A percentile compares a stretch with the other conserved stretches of the same genome.
These are phyloP conservation scores for Bondarzewia mesenterica DNA, from an alignment of 1,284 basidiomycete genomes.

Conservation along the genomic window DNA sequence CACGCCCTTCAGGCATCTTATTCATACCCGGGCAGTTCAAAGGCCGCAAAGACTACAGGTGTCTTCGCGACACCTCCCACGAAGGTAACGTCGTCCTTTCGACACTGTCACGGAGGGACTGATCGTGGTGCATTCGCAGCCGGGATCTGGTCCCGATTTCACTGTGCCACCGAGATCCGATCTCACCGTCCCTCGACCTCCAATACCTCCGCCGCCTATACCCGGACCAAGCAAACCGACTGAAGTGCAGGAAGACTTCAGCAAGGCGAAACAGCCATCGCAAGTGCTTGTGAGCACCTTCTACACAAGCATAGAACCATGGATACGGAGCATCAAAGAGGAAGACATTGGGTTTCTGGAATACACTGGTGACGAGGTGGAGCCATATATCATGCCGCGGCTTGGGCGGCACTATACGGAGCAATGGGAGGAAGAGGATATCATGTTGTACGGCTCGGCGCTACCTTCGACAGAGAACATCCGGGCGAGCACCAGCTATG, in stretches of 20 bases:
- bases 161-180: slow-evolving; percentile 37
- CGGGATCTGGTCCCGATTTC: slow-evolving; percentile 47
- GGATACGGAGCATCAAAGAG: slow-evolving; percentile 78
- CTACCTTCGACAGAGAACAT: slow-evolving; percentile 31
- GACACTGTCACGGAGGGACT: not conserved
- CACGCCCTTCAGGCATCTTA: slow-evolving; percentile 28
- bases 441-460: slow-evolving; percentile 37
- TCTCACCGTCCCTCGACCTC: slow-evolving; percentile 59
- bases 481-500: slow-evolving; percentile 22
- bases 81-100: slow-evolving; percentile 34
- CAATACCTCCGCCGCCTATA: slow-evolving; percentile 57
- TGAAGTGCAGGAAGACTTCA: slow-evolving; percentile 83
- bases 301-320: slow-evolving; percentile 80
- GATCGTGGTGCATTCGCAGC: slow-evolving; percentile 21
- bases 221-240: slow-evolving; percentile 74
- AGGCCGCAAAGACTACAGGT: slow-evolving; percentile 42
- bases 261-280: slow-evolving; percentile 66
- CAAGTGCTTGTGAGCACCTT: slow-evolving; percentile 69
- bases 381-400: slow-evolving; percentile 80
- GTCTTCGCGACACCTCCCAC: slow-evolving; percentile 33
- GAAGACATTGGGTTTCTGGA: slow-evolving; percentile 89
- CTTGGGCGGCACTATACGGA: slow-evolving; percentile 86
- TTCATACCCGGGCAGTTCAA: slow-evolving; percentile 27
- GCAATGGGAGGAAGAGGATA: slow-evolving; percentile 89
- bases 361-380: slow-evolving; percentile 80